Evolutionary conservation across 1,139 yeast species (phyloP).

Genomic region (Saccharomyces hybrid): DNA sequence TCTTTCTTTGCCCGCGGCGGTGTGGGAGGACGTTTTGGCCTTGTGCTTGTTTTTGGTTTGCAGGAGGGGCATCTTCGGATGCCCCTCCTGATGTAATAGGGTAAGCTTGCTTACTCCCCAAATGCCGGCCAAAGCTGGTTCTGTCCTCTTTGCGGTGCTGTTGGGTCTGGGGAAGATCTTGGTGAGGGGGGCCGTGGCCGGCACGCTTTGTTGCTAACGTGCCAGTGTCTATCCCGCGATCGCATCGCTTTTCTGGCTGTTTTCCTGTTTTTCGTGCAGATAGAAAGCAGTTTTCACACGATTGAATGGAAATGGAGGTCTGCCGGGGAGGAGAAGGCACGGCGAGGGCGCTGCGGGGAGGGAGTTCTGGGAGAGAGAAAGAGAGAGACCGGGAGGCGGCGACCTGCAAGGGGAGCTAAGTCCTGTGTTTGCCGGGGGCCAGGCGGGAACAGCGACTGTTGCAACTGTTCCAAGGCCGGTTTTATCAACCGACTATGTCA

Average conservation of each 20-base stretch:
- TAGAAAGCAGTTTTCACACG: not conserved
- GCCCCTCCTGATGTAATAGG: conserved; percentile 35
- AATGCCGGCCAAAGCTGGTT: conserved; percentile 1
- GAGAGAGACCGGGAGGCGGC: not conserved
- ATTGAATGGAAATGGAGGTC: not conserved
- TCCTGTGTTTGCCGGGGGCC: not conserved
- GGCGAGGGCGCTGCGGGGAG: not conserved
- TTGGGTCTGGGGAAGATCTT: not conserved
- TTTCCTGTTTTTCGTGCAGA: not conserved
- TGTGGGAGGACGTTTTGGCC: conserved; percentile 6
- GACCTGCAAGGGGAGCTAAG: too few relatives aligned
- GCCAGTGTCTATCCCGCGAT: not conserved
- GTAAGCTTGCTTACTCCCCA: conserved; percentile 79
- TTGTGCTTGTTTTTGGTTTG: conserved; percentile 6
- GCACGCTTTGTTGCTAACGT: not conserved
- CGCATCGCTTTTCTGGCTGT: not conserved
- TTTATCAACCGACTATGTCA: not conserved
- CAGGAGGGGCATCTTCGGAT: conserved; percentile 2
- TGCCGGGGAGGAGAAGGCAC: not conserved
- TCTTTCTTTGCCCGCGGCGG: not conserved
- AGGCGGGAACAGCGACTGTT: not conserved
- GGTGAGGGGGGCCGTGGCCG: not conserved
- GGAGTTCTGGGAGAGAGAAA: not conserved
- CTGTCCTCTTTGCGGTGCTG: not conserved
- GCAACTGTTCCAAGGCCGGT: not conserved